Evolutionary conservation across 495 filamentous ascomycete genomes (phyloP).

Genomic region (Hypoxylon fragiforme): DNA sequence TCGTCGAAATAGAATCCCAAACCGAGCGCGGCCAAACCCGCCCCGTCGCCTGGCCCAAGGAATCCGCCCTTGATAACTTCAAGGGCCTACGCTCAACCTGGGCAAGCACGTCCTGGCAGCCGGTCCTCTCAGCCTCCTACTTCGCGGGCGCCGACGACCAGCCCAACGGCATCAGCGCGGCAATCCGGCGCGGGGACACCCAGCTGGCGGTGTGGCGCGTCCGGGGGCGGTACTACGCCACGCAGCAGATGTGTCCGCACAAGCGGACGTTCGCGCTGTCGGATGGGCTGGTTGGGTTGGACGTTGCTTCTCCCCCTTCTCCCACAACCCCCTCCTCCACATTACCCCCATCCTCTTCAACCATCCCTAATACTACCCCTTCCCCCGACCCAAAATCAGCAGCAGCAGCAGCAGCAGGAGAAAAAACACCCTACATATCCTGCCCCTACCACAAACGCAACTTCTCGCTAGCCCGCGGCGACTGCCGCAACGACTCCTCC

Average conservation of each 20-base stretch:
- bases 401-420: background rate
- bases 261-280: constrained; percentile 90
- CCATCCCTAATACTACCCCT: background rate
- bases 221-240: constrained; percentile 80
- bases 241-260: constrained; percentile 98
- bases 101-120: constrained; percentile 80
- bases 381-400: constrained; percentile 11
- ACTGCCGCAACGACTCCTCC: constrained; percentile 74
- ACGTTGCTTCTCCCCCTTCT: constrained; percentile 42
- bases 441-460: constrained; percentile 95
- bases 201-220: constrained; percentile 92
- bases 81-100: constrained; percentile 64
- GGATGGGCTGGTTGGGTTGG: constrained; percentile 86
- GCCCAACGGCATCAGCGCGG: constrained; percentile 69
- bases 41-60: constrained; percentile 83
- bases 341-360: background rate
- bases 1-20: constrained; percentile 72
- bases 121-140: constrained; percentile 71
- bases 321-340: constrained; percentile 52
- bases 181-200: constrained; percentile 86
- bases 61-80: constrained; percentile 73
- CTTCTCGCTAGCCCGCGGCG: constrained; percentile 74
- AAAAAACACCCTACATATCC: constrained; percentile 73
- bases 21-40: constrained; percentile 74
- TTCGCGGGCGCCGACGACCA: constrained; percentile 67